Evolutionary conservation across 2,329 filamentous ascomycete genomes (phyloP).

Genomic region (Ceratocystis variospora): DNA sequence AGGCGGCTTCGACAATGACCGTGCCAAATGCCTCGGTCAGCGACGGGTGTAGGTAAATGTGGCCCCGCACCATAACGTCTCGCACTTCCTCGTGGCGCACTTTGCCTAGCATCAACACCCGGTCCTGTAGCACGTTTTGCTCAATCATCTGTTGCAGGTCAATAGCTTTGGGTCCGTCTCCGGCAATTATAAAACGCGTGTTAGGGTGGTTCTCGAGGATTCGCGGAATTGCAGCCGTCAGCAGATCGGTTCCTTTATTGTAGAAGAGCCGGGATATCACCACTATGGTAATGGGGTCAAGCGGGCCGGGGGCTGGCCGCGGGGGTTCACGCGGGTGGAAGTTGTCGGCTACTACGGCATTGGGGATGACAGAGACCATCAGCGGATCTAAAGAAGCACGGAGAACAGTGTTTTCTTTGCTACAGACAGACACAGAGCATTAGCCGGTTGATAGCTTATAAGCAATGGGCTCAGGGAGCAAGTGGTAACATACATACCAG

Average conservation of each 20-base stretch:
- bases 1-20: constrained; percentile 92
- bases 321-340: constrained; percentile 57
- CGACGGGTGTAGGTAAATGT: constrained; percentile 91
- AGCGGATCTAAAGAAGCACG: constrained; percentile 86
- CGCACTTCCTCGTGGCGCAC: constrained; percentile 92
- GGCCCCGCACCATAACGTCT: constrained; percentile 91
- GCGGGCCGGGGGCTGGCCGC: constrained; percentile 57
- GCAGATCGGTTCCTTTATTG: constrained; percentile 92
- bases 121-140: constrained; percentile 82
- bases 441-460: not conserved
- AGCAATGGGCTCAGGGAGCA: not conserved
- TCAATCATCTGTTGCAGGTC: constrained; percentile 98
- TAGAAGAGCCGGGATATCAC: constrained; percentile 96
- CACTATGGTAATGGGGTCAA: constrained; percentile 87
- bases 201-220: constrained; percentile 83
- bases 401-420: constrained; percentile 95
- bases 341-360: constrained; percentile 86
- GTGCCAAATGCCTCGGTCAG: constrained; percentile 96
- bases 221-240: constrained; percentile 90
- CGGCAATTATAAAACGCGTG: constrained; percentile 92
- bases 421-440: constrained; percentile 26
- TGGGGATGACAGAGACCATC: constrained; percentile 96
- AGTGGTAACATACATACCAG: constrained; percentile 44
- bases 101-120: constrained; percentile 81
- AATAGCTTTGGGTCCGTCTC: constrained; percentile 90